A percentile compares a stretch with the other conserved stretches of the same genome.
Evolutionary conservation across 2,329 filamentous ascomycete species (phyloP).

Genomic region (Thielaviopsis musarum): DNA sequence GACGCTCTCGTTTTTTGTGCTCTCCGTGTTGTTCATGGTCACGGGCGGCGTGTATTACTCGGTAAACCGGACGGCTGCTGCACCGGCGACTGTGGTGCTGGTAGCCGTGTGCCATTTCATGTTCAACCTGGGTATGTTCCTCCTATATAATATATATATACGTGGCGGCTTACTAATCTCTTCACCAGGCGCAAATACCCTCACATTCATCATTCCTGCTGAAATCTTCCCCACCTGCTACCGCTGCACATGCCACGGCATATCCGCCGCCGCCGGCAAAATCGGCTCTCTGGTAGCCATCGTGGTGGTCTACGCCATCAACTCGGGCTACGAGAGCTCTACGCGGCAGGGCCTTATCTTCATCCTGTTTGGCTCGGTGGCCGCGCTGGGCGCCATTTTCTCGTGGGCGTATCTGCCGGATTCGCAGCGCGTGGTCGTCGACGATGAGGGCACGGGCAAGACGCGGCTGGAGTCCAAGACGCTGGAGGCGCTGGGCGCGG

Average conservation of each 20-base stretch:
- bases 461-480: conserved; percentile 27
- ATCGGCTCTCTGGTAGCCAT: conserved; percentile 37
- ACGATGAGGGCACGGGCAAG: conserved; percentile 19
- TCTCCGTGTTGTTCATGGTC: conserved; percentile 29
- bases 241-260: conserved; percentile 44
- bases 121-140: conserved; percentile 33
- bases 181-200: conserved; percentile 35
- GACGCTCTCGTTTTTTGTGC: conserved; percentile 30
- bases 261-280: conserved; percentile 44
- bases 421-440: conserved; percentile 24
- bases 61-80: conserved; percentile 24
- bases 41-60: conserved; percentile 34
- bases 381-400: conserved; percentile 30
- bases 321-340: conserved; percentile 24
- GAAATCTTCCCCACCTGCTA: conserved; percentile 49
- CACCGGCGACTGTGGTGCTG: conserved; percentile 30
- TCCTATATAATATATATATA: neutral
- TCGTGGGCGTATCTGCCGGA: conserved; percentile 36
- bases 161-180: conserved; percentile 8
- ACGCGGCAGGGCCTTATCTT: conserved; percentile 33
- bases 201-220: conserved; percentile 47
- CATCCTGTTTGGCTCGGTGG: conserved; percentile 32
- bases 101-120: conserved; percentile 37
- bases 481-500: conserved; percentile 34
- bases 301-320: conserved; percentile 33